A percentile compares a stretch with the other conserved stretches of the same genome.
Conservation (phyloP, 768 basidiomycete genomes). For the Boletus coccyginus region DNA sequence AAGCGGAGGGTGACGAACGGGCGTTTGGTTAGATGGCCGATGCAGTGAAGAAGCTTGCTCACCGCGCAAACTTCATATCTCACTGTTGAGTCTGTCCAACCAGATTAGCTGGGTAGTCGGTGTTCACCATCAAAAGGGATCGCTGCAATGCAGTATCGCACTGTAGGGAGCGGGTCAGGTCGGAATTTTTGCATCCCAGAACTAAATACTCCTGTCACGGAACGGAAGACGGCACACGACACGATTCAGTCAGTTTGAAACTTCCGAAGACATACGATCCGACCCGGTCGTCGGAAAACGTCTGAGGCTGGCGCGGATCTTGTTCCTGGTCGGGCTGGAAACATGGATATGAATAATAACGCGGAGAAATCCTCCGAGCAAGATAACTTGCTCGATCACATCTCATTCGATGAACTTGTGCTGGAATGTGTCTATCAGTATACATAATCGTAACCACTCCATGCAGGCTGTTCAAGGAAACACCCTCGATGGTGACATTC, state of each 20-base stretch:
- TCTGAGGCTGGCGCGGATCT: not conserved
- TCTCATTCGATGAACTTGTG: not conserved
- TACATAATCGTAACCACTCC: constrained; percentile 53
- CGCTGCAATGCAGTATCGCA: not conserved
- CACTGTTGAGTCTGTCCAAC: not conserved
- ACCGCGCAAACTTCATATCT: constrained; percentile 62
- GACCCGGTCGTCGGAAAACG: not conserved
- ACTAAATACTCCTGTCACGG: not conserved
- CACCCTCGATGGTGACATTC: constrained; percentile 45
- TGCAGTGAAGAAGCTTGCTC: not conserved
- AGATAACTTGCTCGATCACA: not conserved
- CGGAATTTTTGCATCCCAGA: constrained; percentile 10
- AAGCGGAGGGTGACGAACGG: not conserved
- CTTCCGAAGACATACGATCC: constrained; percentile 4
- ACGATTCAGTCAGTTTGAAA: constrained; percentile 13
- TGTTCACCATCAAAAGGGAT: not conserved
- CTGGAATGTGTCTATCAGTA: constrained; percentile 24
- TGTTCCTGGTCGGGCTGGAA: not conserved
- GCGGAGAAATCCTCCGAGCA: constrained; percentile 1
- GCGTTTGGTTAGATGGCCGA: not conserved
- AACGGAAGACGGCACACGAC: not conserved
- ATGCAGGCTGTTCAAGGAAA: constrained; percentile 49
- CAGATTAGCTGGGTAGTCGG: not conserved
- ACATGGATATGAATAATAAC: not conserved
- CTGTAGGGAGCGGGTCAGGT: constrained; percentile 6